A percentile compares a stretch with the other conserved stretches of the same genome.
Evolutionary conservation across 148 eudicot genomes (phyloP).

Genomic region (Heliosperma pusillum): DNA sequence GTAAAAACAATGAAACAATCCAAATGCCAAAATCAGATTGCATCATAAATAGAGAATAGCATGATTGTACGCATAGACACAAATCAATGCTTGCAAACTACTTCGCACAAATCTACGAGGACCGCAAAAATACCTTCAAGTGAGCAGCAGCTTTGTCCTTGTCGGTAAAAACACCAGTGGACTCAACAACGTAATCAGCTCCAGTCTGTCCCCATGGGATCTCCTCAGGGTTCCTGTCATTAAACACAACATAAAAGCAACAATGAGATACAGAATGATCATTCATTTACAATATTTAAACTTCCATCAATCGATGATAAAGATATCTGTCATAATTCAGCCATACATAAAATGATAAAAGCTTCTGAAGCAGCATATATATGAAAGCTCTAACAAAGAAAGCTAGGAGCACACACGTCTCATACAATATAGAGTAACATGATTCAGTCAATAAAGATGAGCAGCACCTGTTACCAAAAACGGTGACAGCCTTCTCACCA

Average conservation of each 20-base stretch:
- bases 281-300: neutral
- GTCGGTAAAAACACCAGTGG: constrained; percentile 71
- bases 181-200: constrained; percentile 63
- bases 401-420: neutral
- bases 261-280: neutral
- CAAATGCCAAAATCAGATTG: too few relatives aligned
- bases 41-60: too few relatives aligned
- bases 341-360: neutral
- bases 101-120: neutral
- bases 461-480: constrained; percentile 58
- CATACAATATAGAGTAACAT: neutral
- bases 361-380: neutral
- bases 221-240: constrained; percentile 67
- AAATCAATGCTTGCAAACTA: too few relatives aligned
- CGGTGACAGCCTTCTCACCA: constrained; percentile 68
- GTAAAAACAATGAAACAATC: too few relatives aligned
- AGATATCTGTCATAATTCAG: neutral
- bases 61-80: too few relatives aligned
- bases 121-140: constrained; percentile 42
- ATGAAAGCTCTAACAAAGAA: neutral
- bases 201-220: constrained; percentile 69
- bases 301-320: neutral
- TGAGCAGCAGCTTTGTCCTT: constrained; percentile 75
- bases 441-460: neutral
- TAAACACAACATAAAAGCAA: neutral